phyloP scores from a whole-genome alignment of 1,284 basidiomycete genomes.

The Rhodotorula sp. region DNA sequence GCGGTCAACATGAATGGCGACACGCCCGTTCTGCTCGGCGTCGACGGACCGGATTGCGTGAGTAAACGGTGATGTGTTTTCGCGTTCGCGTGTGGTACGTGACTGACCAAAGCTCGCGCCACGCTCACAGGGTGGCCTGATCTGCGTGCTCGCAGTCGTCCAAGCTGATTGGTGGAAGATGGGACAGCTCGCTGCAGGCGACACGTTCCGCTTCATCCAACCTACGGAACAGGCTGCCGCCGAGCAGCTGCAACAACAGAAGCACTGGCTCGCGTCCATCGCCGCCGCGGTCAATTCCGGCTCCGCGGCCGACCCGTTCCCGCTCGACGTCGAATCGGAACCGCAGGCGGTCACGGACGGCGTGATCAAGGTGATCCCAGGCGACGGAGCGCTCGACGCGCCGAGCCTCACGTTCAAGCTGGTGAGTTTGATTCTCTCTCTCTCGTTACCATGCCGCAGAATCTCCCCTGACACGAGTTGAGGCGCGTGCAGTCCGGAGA shows the following conservation, averaged over 20 bases:
- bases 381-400: neutral
- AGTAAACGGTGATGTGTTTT: conserved; percentile 8
- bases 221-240: conserved; percentile 54
- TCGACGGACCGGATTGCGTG: conserved; percentile 60
- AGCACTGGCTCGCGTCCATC: conserved; percentile 44
- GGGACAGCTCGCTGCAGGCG: conserved; percentile 61
- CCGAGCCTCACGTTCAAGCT: conserved; percentile 14
- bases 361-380: conserved; percentile 16
- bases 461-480: neutral
- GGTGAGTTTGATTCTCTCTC: neutral
- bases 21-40: conserved; percentile 64
- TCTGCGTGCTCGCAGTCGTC: conserved; percentile 50
- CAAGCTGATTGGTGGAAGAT: conserved; percentile 58
- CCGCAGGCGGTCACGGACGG: neutral
- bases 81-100: conserved; percentile 50
- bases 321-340: neutral
- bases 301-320: neutral
- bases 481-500: conserved; percentile 56
- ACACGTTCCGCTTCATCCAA: conserved; percentile 54
- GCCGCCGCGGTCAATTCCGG: conserved; percentile 38
- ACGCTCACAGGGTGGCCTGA: conserved; percentile 3
- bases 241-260: conserved; percentile 43
- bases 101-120: neutral
- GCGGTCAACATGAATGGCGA: conserved; percentile 66
- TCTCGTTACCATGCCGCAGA: no score